Conservation (phyloP, 495 filamentous ascomycete species). For the Daldinia childiae region DNA sequence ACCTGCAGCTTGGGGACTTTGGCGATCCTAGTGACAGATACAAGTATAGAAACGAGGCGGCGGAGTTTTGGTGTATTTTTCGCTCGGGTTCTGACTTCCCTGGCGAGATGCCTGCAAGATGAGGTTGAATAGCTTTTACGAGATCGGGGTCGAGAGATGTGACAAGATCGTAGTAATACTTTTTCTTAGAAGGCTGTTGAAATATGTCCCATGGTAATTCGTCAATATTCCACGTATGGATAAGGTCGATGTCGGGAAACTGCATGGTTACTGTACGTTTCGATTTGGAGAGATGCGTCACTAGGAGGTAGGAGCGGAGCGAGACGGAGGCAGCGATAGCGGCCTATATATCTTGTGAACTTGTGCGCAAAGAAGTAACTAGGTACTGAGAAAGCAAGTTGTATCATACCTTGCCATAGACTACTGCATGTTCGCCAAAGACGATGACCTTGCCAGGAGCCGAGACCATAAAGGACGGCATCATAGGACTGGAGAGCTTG, state of each 20-base stretch:
- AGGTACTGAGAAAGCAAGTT: neutral
- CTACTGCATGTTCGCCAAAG: constrained; percentile 95
- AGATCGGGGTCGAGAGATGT: constrained; percentile 85
- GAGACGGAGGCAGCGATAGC: constrained; percentile 95
- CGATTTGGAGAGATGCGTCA: constrained; percentile 88
- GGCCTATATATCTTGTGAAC: constrained; percentile 58
- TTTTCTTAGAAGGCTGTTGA: constrained; percentile 81
- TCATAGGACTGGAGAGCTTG: constrained; percentile 66
- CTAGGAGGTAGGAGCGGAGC: constrained; percentile 92
- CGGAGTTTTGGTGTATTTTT: constrained; percentile 82
- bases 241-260: constrained; percentile 86
- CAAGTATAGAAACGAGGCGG: constrained; percentile 88
- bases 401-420: constrained; percentile 81
- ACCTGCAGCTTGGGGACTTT: constrained; percentile 80
- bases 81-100: constrained; percentile 69
- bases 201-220: constrained; percentile 86
- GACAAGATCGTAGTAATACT: constrained; percentile 89
- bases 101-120: constrained; percentile 73
- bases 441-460: constrained; percentile 98
- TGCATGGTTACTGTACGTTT: constrained; percentile 82
- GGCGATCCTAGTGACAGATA: constrained; percentile 86
- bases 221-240: constrained; percentile 93
- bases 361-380: constrained; percentile 9
- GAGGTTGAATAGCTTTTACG: constrained; percentile 77
- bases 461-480: constrained; percentile 96